Evolutionary conservation across 2,329 filamentous ascomycete species (phyloP), one percentile per base, ranked within the genome.

Genomic region (Hymenoscyphus infarciens): DNA sequence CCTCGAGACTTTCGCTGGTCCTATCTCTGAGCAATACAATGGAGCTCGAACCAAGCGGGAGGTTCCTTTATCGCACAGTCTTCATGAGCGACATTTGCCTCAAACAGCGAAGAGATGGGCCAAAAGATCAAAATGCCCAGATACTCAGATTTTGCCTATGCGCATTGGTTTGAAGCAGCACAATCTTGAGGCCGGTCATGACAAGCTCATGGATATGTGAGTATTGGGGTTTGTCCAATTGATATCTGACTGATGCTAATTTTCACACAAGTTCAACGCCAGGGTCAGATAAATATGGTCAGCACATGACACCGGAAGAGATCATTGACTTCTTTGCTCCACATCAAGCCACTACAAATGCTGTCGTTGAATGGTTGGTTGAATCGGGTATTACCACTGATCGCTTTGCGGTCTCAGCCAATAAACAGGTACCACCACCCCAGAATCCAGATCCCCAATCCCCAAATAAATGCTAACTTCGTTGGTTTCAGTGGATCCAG

Each of bases 321-420:
- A 71, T 82, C 2, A 71, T 75, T 13, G 74, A 78, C 11, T 77
- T 75, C 56, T 82, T 82, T 71, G 74, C 78, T 0, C 76, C 76
- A 2, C 69, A 68, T 10, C 54, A 68, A 7, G 78, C 82, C 45
- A 75, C 81, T 5, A 78, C 85, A 2, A 74, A 79, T n/a, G 74
- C 78, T 1, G 81, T 86, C 35, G 78, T 78, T 67, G 68, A 75
- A 11, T 87, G 84, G 84, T 77, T 87, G n/a, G 71, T 76, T 22
- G 71, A 74, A 5, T 78, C 80, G 22, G 85, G 84, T 7, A 82
- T 87, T 54, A 63, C 67, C 35, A 56, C 62, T n/a, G 69, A 73
- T 49, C 68, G 73, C 27, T 66, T 75, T 67, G 69, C 71, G 3
- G 66, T 75, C 45, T 75, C 73, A 22, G 60, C 61, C 55, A 76